Conservation (phyloP, 345 rosid genomes). For the Citrus sp. region DNA sequence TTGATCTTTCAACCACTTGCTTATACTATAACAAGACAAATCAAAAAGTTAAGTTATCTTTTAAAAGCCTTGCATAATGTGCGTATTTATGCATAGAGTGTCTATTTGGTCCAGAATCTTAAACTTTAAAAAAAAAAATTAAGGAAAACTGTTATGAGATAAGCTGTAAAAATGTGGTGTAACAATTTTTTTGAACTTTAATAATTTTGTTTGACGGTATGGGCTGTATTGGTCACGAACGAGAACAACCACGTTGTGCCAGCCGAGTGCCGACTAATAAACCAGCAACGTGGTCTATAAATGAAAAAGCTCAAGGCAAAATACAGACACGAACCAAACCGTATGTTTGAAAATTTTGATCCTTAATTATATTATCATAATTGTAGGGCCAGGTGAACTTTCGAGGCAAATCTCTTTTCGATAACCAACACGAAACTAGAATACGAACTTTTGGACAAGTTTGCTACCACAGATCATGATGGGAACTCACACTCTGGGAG, state of each 20-base stretch:
- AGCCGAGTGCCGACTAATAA: background rate
- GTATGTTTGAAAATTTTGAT: constrained; percentile 4
- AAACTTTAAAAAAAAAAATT: no score
- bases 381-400: constrained; percentile 24
- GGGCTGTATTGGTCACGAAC: background rate
- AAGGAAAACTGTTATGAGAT: no score
- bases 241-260: background rate
- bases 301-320: background rate
- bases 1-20: no score
- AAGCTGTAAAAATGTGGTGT: no score
- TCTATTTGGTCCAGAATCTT: no score
- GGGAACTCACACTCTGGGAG: constrained; percentile 16
- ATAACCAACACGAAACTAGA: constrained; percentile 30
- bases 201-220: background rate
- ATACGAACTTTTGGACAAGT: constrained; percentile 17
- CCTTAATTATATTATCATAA: background rate
- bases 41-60: no score
- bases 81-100: no score
- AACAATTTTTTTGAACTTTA: no score
- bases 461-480: constrained; percentile 23
- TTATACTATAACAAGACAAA: no score
- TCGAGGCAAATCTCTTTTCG: constrained; percentile 14
- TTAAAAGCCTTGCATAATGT: no score
- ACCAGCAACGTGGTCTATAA: constrained; percentile 1
- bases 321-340: constrained; percentile 6